Evolutionary conservation across 2,329 filamentous ascomycete species (phyloP), one percentile per base, ranked within the genome.

Genomic region (Delphinella strobiligena): DNA sequence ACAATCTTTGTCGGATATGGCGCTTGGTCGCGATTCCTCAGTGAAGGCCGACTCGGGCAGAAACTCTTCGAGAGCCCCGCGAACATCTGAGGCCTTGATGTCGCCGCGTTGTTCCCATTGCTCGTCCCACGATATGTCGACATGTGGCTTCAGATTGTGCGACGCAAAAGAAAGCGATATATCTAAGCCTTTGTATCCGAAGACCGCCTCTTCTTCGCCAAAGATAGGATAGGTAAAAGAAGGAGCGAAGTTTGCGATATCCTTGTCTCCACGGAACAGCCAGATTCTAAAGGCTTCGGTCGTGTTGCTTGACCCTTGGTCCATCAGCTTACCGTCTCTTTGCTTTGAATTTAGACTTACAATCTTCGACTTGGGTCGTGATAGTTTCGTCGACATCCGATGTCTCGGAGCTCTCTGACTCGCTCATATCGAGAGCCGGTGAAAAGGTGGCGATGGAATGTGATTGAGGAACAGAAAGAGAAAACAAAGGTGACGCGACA

Each of bases 211-310:
- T 7, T 91, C 80, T n/a, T 96, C 82, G 53, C 86, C 86, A 51
- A 96, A 95, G 47, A 98, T 82, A 1, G 85, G 69, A 60, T 96
- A 94, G 14, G 89, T 95, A 59, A 88, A 93, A 54, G 75, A 74
- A 0, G 91, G 93, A 45, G 84, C 72, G 60, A 98, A 96, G 80
- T 63, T 22, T 71, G 73, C 51, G 73, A 75, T 72, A 54, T 47
- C 30, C 14, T 65, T 59, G 4, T 66, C 61, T 9, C 72, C 67
- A 31, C 66, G 63, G 14, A 75, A 62, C 27, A 83, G 67, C 38
- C 72, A 75, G 51, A 86, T 69, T 38, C 64, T 66, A 50, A 82
- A 57, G 41, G 76, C 75, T 50, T 81, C 71, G 49, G 74, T 80
- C 54, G 76, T 68, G 51, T 72, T 66, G 43, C 63, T 62, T 38